These are phyloP conservation scores for Orbilia quercus DNA, from an alignment of 2,329 filamentous ascomycete genomes.

Conservation along the genomic window DNA sequence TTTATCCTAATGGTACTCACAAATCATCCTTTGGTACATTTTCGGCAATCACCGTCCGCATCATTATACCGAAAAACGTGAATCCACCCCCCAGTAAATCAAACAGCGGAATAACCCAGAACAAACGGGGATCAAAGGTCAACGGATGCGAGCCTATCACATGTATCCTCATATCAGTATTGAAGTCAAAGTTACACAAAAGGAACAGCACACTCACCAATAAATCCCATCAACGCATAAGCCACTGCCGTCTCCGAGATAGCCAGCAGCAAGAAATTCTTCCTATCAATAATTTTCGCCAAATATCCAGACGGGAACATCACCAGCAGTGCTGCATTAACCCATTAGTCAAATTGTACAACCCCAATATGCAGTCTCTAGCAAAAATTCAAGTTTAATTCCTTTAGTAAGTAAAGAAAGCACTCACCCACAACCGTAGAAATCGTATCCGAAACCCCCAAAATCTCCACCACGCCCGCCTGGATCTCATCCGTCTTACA, in stretches of 20 bases:
- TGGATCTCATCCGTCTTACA: conserved; percentile 56
- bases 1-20: conserved; percentile 22
- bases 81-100: conserved; percentile 51
- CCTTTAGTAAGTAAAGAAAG: background rate
- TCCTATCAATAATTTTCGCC: conserved; percentile 44
- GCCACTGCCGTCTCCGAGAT: conserved; percentile 37
- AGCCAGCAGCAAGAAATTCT: conserved; percentile 36
- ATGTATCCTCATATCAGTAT: background rate
- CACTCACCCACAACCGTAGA: conserved; percentile 48
- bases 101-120: conserved; percentile 48
- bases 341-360: conserved; percentile 9
- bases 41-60: conserved; percentile 51
- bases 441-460: conserved; percentile 48
- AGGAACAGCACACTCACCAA: conserved; percentile 28
- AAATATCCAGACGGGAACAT: conserved; percentile 53
- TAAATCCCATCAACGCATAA: conserved; percentile 36
- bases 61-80: conserved; percentile 51
- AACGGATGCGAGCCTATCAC: conserved; percentile 39
- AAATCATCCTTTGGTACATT: conserved; percentile 50
- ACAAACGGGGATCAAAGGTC: conserved; percentile 38
- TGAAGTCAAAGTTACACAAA: conserved; percentile 1
- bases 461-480: conserved; percentile 49
- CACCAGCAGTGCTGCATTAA: conserved; percentile 37
- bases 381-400: background rate
- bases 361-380: background rate